A percentile compares a stretch with the other conserved stretches of the same genome.
These are phyloP conservation scores for Musa balbisiana DNA, from an alignment of 202 grass and related monocot species.

Conservation along the genomic window DNA sequence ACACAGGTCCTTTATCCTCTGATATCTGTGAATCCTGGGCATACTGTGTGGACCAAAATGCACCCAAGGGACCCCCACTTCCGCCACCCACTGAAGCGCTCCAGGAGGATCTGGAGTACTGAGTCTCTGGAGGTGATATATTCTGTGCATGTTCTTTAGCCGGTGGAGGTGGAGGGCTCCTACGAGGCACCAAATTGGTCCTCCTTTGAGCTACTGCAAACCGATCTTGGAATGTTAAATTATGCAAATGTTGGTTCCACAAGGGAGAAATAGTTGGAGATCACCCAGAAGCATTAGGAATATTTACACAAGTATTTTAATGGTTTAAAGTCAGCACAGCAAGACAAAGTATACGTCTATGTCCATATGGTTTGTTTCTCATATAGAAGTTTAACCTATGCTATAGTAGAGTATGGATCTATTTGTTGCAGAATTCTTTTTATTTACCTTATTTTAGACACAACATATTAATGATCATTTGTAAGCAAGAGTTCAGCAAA, in stretches of 20 bases:
- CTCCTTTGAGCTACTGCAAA: constrained; percentile 43
- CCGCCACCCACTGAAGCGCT: constrained; percentile 25
- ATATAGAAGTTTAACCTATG: background rate
- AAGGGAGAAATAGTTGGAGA: background rate
- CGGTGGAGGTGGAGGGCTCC: constrained; percentile 53
- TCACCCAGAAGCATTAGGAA: background rate
- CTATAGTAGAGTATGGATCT: background rate
- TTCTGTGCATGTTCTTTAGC: constrained; percentile 44
- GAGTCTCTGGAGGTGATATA: constrained; percentile 16
- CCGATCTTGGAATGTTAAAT: background rate
- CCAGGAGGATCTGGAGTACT: constrained; percentile 24
- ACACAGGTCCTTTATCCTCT: constrained; percentile 36
- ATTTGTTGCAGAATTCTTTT: background rate
- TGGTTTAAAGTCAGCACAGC: background rate
- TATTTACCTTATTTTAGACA: no score
- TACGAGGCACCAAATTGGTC: constrained; percentile 46
- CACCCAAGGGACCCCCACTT: constrained; percentile 44
- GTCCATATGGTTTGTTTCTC: background rate
- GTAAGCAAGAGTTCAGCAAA: background rate
- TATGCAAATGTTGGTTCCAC: background rate
- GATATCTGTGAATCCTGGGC: constrained; percentile 32
- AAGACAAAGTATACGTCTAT: background rate
- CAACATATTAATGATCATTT: background rate
- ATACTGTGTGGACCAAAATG: constrained; percentile 66
- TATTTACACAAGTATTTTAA: background rate